phyloP scores from a whole-genome alignment of 352 stramenopile species.

The Globisporangium apiculatum region DNA sequence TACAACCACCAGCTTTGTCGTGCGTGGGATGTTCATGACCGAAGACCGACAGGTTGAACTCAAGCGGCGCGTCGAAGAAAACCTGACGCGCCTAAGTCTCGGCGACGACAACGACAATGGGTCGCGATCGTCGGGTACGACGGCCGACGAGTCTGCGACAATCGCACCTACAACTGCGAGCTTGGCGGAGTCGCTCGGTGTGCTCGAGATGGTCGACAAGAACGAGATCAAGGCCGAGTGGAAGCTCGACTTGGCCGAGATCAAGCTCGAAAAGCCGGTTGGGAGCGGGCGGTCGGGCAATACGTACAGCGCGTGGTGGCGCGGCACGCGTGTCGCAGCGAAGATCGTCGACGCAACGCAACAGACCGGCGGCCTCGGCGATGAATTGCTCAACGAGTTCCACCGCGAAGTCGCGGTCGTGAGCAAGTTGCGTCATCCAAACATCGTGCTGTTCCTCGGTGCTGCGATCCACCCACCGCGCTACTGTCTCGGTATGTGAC shows the following conservation, averaged over 20 bases:
- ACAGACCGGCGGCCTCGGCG: slow-evolving; percentile 55
- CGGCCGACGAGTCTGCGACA: no score
- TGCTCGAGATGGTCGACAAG: slow-evolving; percentile 79
- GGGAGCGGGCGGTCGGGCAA: slow-evolving; percentile 68
- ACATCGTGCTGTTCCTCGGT: slow-evolving; percentile 83
- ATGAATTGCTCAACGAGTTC: slow-evolving; percentile 83
- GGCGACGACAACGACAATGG: slow-evolving; percentile 20
- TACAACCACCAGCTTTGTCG: slow-evolving; percentile 47
- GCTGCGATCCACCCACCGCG: slow-evolving; percentile 67
- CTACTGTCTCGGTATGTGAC: slow-evolving; percentile 67
- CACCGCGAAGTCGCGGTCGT: slow-evolving; percentile 80
- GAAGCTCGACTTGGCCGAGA: slow-evolving; percentile 67
- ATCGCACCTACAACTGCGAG: slow-evolving; percentile 19
- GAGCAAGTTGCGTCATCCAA: slow-evolving; percentile 79
- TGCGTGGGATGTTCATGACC: slow-evolving; percentile 76
- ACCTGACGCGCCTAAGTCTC: slow-evolving; percentile 55
- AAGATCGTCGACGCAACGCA: slow-evolving; percentile 75
- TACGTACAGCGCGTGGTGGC: slow-evolving; percentile 77
- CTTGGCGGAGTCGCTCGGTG: slow-evolving; percentile 61
- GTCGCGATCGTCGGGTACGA: background rate
- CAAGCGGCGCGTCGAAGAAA: slow-evolving; percentile 64
- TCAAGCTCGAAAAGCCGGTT: slow-evolving; percentile 61
- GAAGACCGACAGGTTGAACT: slow-evolving; percentile 69
- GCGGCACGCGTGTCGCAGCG: slow-evolving; percentile 68
- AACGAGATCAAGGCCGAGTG: slow-evolving; percentile 83